A percentile compares a stretch with the other conserved stretches of the same genome.
phyloP scores from a whole-genome alignment of 2,329 filamentous ascomycete genomes.

The Fusarium udum region DNA sequence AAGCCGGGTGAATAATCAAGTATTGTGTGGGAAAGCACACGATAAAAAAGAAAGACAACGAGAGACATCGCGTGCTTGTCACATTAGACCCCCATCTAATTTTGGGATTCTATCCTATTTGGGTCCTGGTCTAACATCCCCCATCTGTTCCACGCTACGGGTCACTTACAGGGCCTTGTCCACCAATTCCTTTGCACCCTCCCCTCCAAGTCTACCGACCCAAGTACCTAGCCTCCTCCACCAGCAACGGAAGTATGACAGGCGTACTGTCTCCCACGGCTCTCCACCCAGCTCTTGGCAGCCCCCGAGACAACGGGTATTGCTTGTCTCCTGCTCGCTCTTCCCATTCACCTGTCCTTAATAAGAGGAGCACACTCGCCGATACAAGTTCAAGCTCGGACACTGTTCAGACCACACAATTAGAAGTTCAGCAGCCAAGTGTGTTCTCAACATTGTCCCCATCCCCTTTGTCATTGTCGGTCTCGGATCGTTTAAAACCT shows the following conservation, averaged over 20 bases:
- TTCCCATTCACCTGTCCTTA: conserved; percentile 27
- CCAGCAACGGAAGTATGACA: conserved; percentile 42
- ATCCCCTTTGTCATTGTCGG: conserved; percentile 22
- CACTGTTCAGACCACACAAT: conserved; percentile 8
- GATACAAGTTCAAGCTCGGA: conserved; percentile 2
- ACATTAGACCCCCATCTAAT: conserved; percentile 13
- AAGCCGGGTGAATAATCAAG: neutral
- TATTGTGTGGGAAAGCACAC: conserved; percentile 22
- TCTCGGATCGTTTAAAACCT: conserved; percentile 26
- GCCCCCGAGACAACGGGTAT: conserved; percentile 37
- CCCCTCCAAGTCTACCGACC: conserved; percentile 13
- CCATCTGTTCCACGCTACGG: conserved; percentile 2
- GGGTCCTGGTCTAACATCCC: conserved; percentile 7
- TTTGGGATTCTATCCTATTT: conserved; percentile 17
- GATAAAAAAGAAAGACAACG: conserved; percentile 22
- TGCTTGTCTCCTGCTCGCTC: conserved; percentile 29
- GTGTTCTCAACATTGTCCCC: conserved; percentile 4
- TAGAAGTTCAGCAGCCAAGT: conserved; percentile 2
- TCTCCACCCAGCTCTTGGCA: conserved; percentile 62
- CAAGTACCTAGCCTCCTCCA: conserved; percentile 21
- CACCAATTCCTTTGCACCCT: conserved; percentile 24
- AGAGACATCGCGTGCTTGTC: conserved; percentile 33
- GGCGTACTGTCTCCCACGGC: conserved; percentile 54
- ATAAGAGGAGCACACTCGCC: conserved; percentile 35
- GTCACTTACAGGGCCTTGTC: conserved; percentile 1